Conservation (phyloP, 2,329 filamentous ascomycete genomes). For the Ophiostoma sp. region DNA sequence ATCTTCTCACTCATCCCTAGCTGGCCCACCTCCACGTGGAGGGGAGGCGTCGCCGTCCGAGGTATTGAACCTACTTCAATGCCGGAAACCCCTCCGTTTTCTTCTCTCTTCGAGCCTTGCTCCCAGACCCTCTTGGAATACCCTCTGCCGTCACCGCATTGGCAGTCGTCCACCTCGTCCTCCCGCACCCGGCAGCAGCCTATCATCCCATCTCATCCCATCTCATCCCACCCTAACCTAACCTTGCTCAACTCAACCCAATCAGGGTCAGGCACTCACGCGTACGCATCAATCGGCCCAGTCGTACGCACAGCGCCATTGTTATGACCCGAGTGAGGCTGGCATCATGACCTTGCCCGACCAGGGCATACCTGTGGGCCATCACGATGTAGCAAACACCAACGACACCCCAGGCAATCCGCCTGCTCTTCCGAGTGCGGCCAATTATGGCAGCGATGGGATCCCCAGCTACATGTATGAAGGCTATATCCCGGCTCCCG, state of each 20-base stretch:
- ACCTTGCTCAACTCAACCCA: background rate
- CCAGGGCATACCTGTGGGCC: slow-evolving; percentile 9
- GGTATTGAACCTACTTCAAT: background rate
- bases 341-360: slow-evolving; percentile 11
- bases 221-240: background rate
- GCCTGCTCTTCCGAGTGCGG: background rate
- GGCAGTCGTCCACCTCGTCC: no score
- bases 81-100: background rate
- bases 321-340: slow-evolving; percentile 5
- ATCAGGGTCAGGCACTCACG: background rate
- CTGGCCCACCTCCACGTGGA: slow-evolving; percentile 12
- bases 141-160: no score
- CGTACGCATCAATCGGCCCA: background rate
- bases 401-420: background rate
- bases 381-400: slow-evolving; percentile 5
- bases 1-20: background rate
- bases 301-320: background rate
- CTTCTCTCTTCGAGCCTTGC: background rate
- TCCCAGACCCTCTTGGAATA: no score
- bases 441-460: background rate
- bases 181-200: no score
- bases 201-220: background rate
- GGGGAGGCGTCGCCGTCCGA: background rate
- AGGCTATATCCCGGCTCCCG: background rate
- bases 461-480: background rate